These are phyloP conservation scores for Pelagophyceae sp. DNA, from an alignment of 352 stramenopile genomes.

Conservation along the genomic window DNA sequence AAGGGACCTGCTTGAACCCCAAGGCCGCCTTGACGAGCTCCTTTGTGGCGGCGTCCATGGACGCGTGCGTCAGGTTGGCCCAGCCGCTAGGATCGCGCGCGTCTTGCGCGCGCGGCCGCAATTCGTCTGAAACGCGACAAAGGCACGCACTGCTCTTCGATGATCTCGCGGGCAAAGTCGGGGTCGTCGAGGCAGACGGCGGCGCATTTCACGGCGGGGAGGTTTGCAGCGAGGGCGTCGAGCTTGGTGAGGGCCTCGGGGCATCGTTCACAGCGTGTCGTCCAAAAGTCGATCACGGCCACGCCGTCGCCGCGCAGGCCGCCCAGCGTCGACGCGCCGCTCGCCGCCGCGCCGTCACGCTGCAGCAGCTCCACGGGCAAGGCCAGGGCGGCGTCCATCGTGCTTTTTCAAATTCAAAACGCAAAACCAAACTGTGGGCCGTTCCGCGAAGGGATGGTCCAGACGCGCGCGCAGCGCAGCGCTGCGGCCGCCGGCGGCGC, in stretches of 20 bases:
- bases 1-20: neutral
- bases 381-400: too few species aligned
- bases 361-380: too few species aligned
- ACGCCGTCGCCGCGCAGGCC: neutral
- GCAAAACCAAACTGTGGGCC: too few species aligned
- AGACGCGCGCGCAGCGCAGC: too few species aligned
- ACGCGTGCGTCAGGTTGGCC: neutral
- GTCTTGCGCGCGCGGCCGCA: too few species aligned
- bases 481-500: too few species aligned
- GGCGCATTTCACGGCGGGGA: neutral
- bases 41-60: neutral
- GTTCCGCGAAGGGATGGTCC: too few species aligned
- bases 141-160: slow-evolving; percentile 3
- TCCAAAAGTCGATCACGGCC: slow-evolving; percentile 6
- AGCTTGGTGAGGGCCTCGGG: slow-evolving; percentile 1
- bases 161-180: neutral
- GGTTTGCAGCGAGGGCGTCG: neutral
- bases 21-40: neutral
- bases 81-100: too few species aligned
- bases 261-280: slow-evolving; percentile 7
- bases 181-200: neutral
- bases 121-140: too few species aligned
- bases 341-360: too few species aligned
- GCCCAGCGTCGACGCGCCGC: neutral
- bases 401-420: too few species aligned